Evolutionary conservation across 257 asterid genomes (phyloP).

Genomic region (Cruciata laevipes): DNA sequence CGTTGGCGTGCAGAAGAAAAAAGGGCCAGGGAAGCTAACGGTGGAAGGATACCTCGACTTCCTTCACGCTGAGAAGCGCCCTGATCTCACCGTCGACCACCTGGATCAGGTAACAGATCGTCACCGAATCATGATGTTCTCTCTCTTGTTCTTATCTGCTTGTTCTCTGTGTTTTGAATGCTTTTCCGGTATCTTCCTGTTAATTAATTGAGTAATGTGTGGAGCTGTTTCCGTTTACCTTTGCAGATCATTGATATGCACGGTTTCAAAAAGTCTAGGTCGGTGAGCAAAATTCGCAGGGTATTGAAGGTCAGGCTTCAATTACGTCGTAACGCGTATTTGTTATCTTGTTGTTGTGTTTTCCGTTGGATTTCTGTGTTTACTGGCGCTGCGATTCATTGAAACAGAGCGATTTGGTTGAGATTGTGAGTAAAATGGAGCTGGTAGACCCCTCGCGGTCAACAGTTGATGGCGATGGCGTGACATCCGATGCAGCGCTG

Average conservation of each 20-base stretch:
- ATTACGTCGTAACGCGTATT: not conserved
- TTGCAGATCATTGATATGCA: not conserved
- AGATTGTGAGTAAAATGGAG: not conserved
- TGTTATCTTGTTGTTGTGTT: too few species aligned
- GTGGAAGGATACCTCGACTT: not conserved
- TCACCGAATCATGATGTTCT: not conserved
- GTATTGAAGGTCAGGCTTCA: not conserved
- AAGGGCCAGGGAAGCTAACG: not conserved
- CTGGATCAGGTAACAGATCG: not conserved
- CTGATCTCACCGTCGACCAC: not conserved
- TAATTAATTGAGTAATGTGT: not conserved
- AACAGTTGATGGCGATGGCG: not conserved
- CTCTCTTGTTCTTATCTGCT: not conserved
- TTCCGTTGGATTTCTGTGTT: not conserved
- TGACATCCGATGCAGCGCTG: not conserved
- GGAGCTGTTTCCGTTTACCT: not conserved
- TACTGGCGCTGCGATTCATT: not conserved
- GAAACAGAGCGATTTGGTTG: not conserved
- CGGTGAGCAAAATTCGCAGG: not conserved
- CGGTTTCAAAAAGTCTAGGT: not conserved
- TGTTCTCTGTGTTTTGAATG: not conserved
- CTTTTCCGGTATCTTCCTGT: not conserved
- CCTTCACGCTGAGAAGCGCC: not conserved
- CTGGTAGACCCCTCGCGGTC: not conserved
- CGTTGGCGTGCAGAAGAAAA: not conserved